These are phyloP conservation scores for Pleurotus giganteus DNA, from an alignment of 768 basidiomycete species.

Conservation along the genomic window DNA sequence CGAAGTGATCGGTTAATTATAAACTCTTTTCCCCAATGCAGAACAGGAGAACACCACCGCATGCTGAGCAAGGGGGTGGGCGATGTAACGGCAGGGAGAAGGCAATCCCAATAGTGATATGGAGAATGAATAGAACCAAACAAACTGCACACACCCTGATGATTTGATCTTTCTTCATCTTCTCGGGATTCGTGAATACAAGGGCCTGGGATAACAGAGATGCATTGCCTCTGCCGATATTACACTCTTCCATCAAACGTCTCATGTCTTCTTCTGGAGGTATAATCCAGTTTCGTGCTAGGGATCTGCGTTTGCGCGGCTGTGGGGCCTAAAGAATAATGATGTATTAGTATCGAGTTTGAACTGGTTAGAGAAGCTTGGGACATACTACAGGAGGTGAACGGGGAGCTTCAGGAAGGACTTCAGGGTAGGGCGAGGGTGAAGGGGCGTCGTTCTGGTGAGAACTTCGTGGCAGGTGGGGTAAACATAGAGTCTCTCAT, in stretches of 20 bases:
- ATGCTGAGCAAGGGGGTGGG: not conserved
- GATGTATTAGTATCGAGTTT: no score
- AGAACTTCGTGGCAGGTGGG: conserved; percentile 49
- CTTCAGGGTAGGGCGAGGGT: conserved; percentile 19
- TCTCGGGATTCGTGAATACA: conserved; percentile 62
- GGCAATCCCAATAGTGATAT: no score
- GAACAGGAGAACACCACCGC: not conserved
- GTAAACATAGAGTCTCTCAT: conserved; percentile 79
- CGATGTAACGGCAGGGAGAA: not conserved
- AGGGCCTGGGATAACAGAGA: conserved; percentile 69
- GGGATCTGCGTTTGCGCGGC: conserved; percentile 36
- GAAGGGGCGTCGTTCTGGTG: conserved; percentile 35
- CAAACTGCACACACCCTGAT: conserved; percentile 53
- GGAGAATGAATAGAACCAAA: not conserved
- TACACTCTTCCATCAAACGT: conserved; percentile 81
- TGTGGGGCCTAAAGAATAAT: not conserved
- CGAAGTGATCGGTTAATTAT: conserved; percentile 1
- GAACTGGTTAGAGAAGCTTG: not conserved
- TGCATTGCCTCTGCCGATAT: conserved; percentile 81
- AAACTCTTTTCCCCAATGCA: not conserved
- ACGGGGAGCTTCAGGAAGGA: not conserved
- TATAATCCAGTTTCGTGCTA: conserved; percentile 43
- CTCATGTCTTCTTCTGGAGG: conserved; percentile 84
- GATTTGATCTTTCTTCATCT: conserved; percentile 60
- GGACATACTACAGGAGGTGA: not conserved